Base-by-base conservation (phyloP, 495 filamentous ascomycete genomes). In the Tetracladium setigerum region DNA sequence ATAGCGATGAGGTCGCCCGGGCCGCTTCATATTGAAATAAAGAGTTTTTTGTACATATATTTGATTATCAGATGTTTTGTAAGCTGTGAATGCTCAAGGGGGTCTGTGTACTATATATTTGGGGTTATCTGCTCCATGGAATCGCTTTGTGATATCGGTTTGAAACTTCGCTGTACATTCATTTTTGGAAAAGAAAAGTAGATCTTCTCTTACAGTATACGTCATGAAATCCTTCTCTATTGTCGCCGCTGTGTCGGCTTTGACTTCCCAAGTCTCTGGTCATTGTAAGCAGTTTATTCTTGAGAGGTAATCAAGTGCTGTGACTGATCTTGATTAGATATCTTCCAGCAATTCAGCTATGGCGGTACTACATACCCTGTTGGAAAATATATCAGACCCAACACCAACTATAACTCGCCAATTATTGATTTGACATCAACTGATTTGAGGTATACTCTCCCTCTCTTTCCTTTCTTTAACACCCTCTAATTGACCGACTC, bases 401-500 rank as follows among this genome's bases (percentile, higher is more conserved):
- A 78, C 64, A 68, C 62, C 46, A 79, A 78, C 68, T 63, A 71
- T 53, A 81, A 80, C 62, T 78, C 73, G 15, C 77, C 76, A 9
- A 76, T 80, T n/a, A 74, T 68, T 17, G 65, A 72, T 50, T 62
- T 80, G 1, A 60, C 71, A 2, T 76, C 70, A 4, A 67, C 59
- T 14, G 73, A 81, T 41, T 62, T 82, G 33, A 41, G 47, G 47
- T 38, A 38, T 15, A 30, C 9, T 14, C 17, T 10, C 13, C 19
- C n/a, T 27, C 7, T 22, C 15, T 16, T 11, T 13, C 13, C 11
- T 7, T 3, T 16, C 5, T 42, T 5, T 41, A n/a, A 35, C 16
- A 19, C 27, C 32, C 2, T 9, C 22, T 35, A 35, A 27, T 33
- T 36, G 27, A 49, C 15, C n/a, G 17, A 11, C 17, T 9, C 30